Evolutionary conservation across 306 rosid genomes (phyloP), one percentile per base, ranked within the genome.

Genomic region (Vicia faba): DNA sequence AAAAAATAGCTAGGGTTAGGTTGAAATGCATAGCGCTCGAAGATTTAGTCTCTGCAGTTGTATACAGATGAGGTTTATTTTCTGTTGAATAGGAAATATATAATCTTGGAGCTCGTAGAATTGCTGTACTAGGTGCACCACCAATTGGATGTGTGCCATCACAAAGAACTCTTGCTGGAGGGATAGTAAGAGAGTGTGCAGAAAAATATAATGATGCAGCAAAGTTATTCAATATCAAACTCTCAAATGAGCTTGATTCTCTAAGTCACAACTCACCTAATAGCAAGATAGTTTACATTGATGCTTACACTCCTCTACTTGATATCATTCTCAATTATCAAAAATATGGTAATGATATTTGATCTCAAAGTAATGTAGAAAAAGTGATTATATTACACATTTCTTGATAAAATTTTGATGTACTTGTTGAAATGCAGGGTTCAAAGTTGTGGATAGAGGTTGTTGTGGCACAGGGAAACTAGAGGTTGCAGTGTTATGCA

Each of bases 121-220:
- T 88, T 0, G 89, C 79, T 33, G 66, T 88, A 16, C 64, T 88
- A 16, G 26, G 88, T 69, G 83, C 91, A 33, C 89, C 96, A 14
- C 96, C 96, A 11, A 82, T 88, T 8, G 91, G 96, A 11, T 88
- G 96, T 15, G 85, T 88, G 11, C 96, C 91, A 3, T 88, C 96
- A 13, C 96, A 88, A 64, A 86, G 96, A 79, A 88, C 91, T n/a
- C 69, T 86, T 11, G 88, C 78, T 0, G 91, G 96, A 15, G 96
- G 96, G 15, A 3, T 80, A 3, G 14, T 4, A 2, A 84, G 96
- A 72, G 8, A n/a, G 16, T 88, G 91, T 5, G 78, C 89, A 9
- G 82, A 82, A 29, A 75, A 86, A 16, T 78, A 84, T 74, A 88
- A 88, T 40, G 41, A 38, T 1, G 96, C 91, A 3, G 89, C 96